Base-by-base conservation (phyloP, 805 yeast species). In the Metschnikowia koreensis region DNA sequence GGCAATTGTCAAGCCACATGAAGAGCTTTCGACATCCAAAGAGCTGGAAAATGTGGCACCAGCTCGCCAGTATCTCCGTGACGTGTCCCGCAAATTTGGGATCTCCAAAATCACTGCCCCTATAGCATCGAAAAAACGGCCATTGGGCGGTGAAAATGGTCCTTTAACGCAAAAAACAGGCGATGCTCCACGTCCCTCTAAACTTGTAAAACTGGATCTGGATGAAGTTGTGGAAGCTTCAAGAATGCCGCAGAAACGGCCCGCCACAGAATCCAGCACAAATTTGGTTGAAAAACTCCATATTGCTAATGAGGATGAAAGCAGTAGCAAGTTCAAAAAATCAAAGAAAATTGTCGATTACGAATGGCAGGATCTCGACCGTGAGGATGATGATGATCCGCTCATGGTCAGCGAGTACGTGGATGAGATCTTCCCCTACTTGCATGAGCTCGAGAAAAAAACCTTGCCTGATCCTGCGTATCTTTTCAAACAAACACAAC, bases 341-440 rank as follows among this genome's bases (percentile, higher is more conserved):
- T 59, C 75, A 26, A 68, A 68, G 55, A 64, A 65, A 17, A 60
- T 67, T 46, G 61, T 67, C 46, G 83, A 76, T 55, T 76, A 77
- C 60, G 74, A 69, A 48, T 82, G 91, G 89, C 91, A 86, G 63
- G 89, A 86, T 66, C 71, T 86, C 53, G 94, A 87, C 62, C 81
- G 77, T 31, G 87, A 82, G 55, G 92, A 87, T 64, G 64, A 69
- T 44, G 86, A 83, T 57, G 93, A 87, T 65, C 89, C 79, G 48
- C 59, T 89, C 55, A 92, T 93, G 97, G 97, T 89, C 33, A 82
- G 91, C 55, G 99, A 93, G 73, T 93, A 92, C 68, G 96, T 88
- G 50, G 81, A 75, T 55, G 97, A 90, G 54, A 92, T 93, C 51
- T 92, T 89, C 68, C 86, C 81, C 31, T 90, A 88, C 68, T 73